Evolutionary conservation across 805 yeast genomes (phyloP).

Genomic region (Vanderwaltozyma tropicalis): DNA sequence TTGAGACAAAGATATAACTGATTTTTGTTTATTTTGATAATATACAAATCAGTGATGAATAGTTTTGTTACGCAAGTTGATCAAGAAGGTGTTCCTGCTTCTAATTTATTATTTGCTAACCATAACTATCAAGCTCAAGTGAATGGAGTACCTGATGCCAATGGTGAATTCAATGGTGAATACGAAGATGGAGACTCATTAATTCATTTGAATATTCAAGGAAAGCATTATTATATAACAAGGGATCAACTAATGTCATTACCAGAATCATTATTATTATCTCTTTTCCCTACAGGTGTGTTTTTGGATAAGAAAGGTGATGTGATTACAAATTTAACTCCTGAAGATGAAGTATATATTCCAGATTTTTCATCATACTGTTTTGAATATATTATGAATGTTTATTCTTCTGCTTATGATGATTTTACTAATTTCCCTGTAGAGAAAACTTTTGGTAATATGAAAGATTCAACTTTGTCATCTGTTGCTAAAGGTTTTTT

Average conservation of each 20-base stretch:
- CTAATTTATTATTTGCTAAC: not conserved
- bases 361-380: slow-evolving; percentile 70
- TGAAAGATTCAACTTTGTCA: not conserved
- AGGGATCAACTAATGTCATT: slow-evolving; percentile 79
- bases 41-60: not conserved
- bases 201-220: slow-evolving; percentile 67
- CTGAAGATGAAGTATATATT: slow-evolving; percentile 67
- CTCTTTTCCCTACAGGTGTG: slow-evolving; percentile 81
- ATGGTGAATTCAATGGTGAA: not conserved
- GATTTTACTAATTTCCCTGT: slow-evolving; percentile 33
- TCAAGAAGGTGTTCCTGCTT: not conserved
- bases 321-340: slow-evolving; percentile 63
- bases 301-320: slow-evolving; percentile 64
- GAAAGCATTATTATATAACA: slow-evolving; percentile 57
- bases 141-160: not conserved
- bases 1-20: no score
- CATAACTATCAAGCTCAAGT: not conserved
- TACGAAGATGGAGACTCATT: slow-evolving; percentile 10
- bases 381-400: slow-evolving; percentile 65
- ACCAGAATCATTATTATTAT: slow-evolving; percentile 80
- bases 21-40: no score
- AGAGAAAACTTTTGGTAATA: slow-evolving; percentile 1
- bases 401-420: slow-evolving; percentile 56
- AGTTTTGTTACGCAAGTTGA: slow-evolving; percentile 2
- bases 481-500: slow-evolving; percentile 3